Evolutionary conservation across 179 eudicot species (phyloP).

Genomic region (Amaranthus tricolor): DNA sequence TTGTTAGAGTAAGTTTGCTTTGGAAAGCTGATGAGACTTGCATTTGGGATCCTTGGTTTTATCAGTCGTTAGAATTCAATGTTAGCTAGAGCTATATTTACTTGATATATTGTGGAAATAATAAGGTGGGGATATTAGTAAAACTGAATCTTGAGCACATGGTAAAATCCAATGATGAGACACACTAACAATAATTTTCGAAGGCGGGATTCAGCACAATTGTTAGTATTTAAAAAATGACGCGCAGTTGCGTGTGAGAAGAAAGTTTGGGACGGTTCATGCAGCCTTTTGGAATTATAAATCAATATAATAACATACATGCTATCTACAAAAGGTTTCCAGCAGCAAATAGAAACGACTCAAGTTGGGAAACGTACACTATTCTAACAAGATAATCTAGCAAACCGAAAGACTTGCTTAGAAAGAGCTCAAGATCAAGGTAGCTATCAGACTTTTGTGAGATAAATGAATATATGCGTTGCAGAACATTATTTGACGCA

Average conservation of each 20-base stretch:
- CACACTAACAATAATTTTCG: neutral
- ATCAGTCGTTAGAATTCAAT: neutral
- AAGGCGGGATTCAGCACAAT: too few relatives aligned
- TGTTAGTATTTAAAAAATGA: neutral
- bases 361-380: neutral
- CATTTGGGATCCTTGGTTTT: neutral
- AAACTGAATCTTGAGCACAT: too few relatives aligned
- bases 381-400: neutral
- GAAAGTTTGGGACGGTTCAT: neutral
- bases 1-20: neutral
- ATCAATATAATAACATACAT: neutral
- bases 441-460: neutral
- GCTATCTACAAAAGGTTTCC: neutral
- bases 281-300: neutral
- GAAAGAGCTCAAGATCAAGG: neutral
- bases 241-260: neutral
- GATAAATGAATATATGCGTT: neutral
- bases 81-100: neutral
- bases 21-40: too few relatives aligned
- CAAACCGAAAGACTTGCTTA: neutral
- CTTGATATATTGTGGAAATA: neutral
- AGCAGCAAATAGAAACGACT: neutral
- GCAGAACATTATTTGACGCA: constrained; percentile 4
- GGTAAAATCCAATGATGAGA: neutral
- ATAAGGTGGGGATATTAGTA: neutral